Evolutionary conservation across 257 asterid genomes (phyloP).

Genomic region (Marsdenia floribunda): DNA sequence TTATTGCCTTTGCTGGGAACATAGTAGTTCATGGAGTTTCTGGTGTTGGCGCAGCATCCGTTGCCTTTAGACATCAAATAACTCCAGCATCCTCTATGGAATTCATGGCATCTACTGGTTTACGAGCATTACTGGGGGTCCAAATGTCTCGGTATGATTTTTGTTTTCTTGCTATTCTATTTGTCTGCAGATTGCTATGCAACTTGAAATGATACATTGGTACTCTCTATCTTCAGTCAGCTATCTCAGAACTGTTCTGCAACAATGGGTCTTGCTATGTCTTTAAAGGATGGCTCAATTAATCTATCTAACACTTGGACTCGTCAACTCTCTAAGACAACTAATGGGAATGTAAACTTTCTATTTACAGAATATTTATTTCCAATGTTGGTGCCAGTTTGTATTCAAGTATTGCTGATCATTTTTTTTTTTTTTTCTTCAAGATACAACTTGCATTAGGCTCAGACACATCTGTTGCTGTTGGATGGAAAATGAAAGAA

Average conservation of each 20-base stretch:
- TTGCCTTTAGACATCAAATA: constrained; percentile 65
- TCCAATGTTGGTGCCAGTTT: not conserved
- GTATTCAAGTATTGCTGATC: not conserved
- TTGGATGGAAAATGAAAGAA: constrained; percentile 88
- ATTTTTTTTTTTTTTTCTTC: constrained; percentile 20
- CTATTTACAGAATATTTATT: constrained; percentile 1
- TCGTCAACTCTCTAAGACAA: constrained; percentile 74
- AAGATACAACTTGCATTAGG: constrained; percentile 92
- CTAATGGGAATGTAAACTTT: constrained; percentile 66
- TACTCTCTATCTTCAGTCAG: constrained; percentile 45
- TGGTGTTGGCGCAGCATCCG: constrained; percentile 83
- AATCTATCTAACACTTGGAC: constrained; percentile 89
- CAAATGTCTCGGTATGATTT: constrained; percentile 70
- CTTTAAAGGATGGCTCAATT: constrained; percentile 84
- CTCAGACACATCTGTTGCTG: constrained; percentile 70
- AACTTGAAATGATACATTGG: not conserved
- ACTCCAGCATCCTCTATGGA: constrained; percentile 73
- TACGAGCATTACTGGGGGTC: constrained; percentile 71
- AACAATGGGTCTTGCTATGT: constrained; percentile 66
- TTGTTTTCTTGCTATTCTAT: not conserved
- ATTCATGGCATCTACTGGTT: constrained; percentile 69
- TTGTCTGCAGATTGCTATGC: constrained; percentile 3
- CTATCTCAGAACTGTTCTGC: constrained; percentile 81
- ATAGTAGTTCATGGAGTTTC: constrained; percentile 60
- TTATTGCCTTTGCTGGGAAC: constrained; percentile 76